Percentiles rank a stretch among this genome's conserved stretches.
Conservation (phyloP, 2,329 filamentous ascomycete genomes). For the Epichloe amarillans region DNA sequence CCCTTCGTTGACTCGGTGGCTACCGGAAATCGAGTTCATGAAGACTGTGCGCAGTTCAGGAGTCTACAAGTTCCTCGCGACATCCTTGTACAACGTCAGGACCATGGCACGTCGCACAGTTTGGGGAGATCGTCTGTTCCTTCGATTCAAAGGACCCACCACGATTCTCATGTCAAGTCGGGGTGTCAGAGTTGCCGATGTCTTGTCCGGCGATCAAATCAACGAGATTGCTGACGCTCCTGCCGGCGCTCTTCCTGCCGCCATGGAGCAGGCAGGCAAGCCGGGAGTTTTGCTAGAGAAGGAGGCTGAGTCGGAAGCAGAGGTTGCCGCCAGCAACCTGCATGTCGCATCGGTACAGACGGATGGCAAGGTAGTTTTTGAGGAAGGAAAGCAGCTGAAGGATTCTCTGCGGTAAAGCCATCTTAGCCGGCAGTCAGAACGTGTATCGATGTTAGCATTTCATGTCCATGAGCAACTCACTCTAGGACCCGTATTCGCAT, state of each 20-base stretch:
- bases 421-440: neutral
- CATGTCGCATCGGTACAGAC: slow-evolving; percentile 42
- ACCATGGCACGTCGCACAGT: slow-evolving; percentile 71
- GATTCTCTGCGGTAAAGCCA: slow-evolving; percentile 33
- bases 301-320: slow-evolving; percentile 14
- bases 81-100: slow-evolving; percentile 53
- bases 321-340: slow-evolving; percentile 30
- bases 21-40: slow-evolving; percentile 63
- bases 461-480: neutral
- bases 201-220: slow-evolving; percentile 63
- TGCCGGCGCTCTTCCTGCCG: slow-evolving; percentile 53
- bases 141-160: slow-evolving; percentile 76
- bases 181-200: slow-evolving; percentile 65
- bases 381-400: slow-evolving; percentile 44
- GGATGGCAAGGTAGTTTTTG: slow-evolving; percentile 55
- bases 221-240: slow-evolving; percentile 82
- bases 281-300: slow-evolving; percentile 15
- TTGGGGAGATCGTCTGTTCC: slow-evolving; percentile 86
- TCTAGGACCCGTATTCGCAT: too few relatives aligned
- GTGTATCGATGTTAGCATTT: neutral
- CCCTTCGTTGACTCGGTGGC: slow-evolving; percentile 49
- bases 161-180: slow-evolving; percentile 82
- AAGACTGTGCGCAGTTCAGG: slow-evolving; percentile 56
- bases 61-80: slow-evolving; percentile 57
- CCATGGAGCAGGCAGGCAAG: slow-evolving; percentile 33